These are phyloP conservation scores for Cenchrus americanus DNA, from an alignment of 176 grass and related monocot genomes.

Conservation along the genomic window DNA sequence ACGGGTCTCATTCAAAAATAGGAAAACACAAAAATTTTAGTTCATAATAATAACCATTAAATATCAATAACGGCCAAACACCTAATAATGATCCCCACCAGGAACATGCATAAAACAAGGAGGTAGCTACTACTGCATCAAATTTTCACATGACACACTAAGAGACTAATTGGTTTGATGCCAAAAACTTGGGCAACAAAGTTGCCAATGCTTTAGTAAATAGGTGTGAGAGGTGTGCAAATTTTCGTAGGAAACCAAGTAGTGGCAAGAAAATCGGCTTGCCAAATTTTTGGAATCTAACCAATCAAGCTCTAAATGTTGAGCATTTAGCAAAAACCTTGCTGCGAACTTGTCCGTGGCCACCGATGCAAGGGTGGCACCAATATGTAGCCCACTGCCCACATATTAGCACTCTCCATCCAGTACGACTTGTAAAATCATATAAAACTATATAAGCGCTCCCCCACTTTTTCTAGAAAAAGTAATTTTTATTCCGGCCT, in stretches of 20 bases:
- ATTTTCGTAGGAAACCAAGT: no score
- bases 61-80: background rate
- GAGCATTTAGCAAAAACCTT: slow-evolving; percentile 18
- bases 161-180: no score
- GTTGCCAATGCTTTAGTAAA: no score
- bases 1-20: background rate
- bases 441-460: no score
- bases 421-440: no score
- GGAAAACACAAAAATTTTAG: background rate
- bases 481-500: no score
- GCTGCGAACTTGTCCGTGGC: slow-evolving; percentile 29
- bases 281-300: no score
- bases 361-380: slow-evolving; percentile 9
- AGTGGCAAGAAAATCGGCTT: no score
- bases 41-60: background rate
- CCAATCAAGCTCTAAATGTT: background rate
- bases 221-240: no score
- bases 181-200: no score
- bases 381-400: background rate
- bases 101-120: background rate
- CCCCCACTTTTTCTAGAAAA: no score
- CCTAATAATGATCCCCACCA: background rate
- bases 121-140: background rate
- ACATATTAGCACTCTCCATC: background rate
- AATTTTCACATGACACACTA: background rate